phyloP scores from a whole-genome alignment of 441 rosid genomes.

The Corymbia citriodora region DNA sequence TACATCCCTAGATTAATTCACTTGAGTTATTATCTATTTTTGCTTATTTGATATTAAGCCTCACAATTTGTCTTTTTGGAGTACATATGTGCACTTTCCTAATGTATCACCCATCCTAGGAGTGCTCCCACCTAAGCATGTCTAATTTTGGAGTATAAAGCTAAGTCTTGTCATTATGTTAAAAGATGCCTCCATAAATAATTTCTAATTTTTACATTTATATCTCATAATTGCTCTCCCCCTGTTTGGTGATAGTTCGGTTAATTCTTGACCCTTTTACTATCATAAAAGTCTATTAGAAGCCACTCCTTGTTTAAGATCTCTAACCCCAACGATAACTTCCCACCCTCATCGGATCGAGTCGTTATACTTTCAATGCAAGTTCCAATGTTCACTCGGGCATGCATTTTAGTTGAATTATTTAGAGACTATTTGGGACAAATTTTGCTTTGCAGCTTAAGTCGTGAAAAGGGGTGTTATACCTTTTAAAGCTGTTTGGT shows the following conservation, averaged over 20 bases:
- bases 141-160: not conserved
- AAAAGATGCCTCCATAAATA: not conserved
- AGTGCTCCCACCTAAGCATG: not conserved
- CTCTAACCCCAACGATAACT: not conserved
- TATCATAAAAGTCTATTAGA: too few relatives aligned
- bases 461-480: not conserved
- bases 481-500: not conserved
- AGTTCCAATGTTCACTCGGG: not conserved
- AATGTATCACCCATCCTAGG: not conserved
- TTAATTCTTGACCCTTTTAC: not conserved
- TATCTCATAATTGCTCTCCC: not conserved
- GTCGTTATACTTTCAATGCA: not conserved
- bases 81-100: fast-evolving
- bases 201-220: not conserved
- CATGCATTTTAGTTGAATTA: not conserved
- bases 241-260: not conserved
- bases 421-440: not conserved
- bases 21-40: not conserved
- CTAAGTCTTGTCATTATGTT: not conserved
- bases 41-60: not conserved
- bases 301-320: not conserved
- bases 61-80: not conserved
- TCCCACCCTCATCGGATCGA: not conserved
- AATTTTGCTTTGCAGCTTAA: not conserved
- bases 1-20: not conserved